phyloP scores from a whole-genome alignment of 2,329 filamentous ascomycete species.

The Pestalotiopsis sp. region DNA sequence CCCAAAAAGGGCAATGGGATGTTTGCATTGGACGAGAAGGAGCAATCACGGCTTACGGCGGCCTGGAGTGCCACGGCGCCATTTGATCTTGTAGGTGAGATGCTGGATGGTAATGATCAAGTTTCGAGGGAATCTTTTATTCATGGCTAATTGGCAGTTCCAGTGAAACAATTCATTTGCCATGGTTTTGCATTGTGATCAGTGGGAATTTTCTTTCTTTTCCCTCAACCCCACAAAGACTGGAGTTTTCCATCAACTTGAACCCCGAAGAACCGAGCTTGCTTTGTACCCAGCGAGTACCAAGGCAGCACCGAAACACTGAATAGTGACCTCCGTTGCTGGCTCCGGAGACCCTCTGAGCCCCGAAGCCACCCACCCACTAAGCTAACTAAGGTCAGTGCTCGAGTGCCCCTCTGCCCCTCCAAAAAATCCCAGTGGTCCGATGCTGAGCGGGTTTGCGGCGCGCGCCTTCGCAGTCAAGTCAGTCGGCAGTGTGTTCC shows the following conservation, averaged over 20 bases:
- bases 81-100: background rate
- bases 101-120: background rate
- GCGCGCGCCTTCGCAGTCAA: background rate
- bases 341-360: background rate
- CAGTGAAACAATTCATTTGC: background rate
- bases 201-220: background rate
- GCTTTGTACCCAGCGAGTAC: background rate
- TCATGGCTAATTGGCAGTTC: background rate
- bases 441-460: background rate
- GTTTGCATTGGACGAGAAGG: background rate
- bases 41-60: background rate
- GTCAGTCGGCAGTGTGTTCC: background rate
- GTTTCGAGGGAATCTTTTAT: background rate
- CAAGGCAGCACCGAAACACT: background rate
- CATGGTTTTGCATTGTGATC: background rate
- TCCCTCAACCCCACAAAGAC: background rate
- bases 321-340: background rate
- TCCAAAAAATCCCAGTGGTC: background rate
- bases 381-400: background rate
- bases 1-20: background rate
- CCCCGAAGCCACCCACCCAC: background rate
- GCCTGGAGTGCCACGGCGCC: background rate
- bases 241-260: background rate
- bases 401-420: background rate
- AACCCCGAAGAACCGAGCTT: background rate